Conservation (phyloP, 768 basidiomycete genomes). For the Pseudohyphozyma bogoriensis region DNA sequence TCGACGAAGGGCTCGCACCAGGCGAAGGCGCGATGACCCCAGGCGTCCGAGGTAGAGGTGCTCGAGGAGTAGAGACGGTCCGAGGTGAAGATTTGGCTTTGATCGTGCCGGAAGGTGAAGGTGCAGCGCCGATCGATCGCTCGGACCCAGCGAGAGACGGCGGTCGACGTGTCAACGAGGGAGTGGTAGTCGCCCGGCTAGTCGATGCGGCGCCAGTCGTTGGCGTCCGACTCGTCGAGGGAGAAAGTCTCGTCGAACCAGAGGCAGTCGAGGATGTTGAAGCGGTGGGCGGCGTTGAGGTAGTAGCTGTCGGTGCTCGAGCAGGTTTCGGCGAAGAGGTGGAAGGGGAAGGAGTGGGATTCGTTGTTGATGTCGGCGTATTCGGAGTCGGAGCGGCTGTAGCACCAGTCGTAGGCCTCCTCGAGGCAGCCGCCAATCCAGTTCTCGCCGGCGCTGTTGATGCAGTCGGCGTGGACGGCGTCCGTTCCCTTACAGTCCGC, state of each 20-base stretch:
- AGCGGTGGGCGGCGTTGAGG: background rate
- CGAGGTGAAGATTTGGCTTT: too few relatives aligned
- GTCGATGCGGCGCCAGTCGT: conserved; percentile 6
- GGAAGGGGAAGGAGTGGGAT: background rate
- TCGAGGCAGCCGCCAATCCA: background rate
- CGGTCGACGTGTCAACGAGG: conserved; percentile 6
- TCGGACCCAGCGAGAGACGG: background rate
- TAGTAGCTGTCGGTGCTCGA: too few relatives aligned
- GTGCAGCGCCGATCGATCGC: background rate
- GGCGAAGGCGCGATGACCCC: too few relatives aligned
- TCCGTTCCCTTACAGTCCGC: too few relatives aligned
- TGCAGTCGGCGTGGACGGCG: background rate
- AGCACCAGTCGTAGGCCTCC: conserved; percentile 2
- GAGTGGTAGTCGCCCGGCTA: background rate
- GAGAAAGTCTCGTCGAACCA: background rate
- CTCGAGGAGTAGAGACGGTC: background rate
- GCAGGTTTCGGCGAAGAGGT: background rate
- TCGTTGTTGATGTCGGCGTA: background rate
- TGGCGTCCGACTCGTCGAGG: background rate
- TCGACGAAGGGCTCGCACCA: too few relatives aligned
- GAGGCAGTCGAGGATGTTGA: background rate
- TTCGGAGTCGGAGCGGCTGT: background rate
- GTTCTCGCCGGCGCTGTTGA: background rate
- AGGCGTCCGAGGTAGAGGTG: background rate
- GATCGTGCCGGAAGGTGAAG: too few relatives aligned